These are phyloP conservation scores for Sporothrix globosa DNA, from an alignment of 2,329 filamentous ascomycete genomes.

Conservation along the genomic window DNA sequence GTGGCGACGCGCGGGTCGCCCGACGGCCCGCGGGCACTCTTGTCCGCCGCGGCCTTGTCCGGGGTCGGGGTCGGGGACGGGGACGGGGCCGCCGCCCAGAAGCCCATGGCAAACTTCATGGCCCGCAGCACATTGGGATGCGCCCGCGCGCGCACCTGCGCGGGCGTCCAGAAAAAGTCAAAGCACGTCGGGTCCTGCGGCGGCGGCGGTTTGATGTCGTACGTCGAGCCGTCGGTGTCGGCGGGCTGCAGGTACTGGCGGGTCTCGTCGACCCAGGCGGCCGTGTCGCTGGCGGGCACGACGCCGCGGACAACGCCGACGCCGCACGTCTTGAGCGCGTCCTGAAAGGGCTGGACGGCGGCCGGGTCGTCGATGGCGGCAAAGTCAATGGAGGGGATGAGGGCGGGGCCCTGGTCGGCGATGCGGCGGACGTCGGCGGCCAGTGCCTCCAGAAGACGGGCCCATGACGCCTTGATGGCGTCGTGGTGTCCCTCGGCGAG, in stretches of 20 bases:
- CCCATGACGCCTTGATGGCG: slow-evolving; percentile 59
- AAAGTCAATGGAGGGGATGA: slow-evolving; percentile 62
- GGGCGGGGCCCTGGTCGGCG: slow-evolving; percentile 51
- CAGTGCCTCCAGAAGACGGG: slow-evolving; percentile 56
- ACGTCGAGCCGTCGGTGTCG: slow-evolving; percentile 28
- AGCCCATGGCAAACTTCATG: slow-evolving; percentile 67
- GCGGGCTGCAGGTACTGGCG: slow-evolving; percentile 60
- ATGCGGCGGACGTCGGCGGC: slow-evolving; percentile 50
- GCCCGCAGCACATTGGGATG: slow-evolving; percentile 66
- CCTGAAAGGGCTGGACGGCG: slow-evolving; percentile 58
- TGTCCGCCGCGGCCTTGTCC: background rate
- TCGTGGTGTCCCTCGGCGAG: slow-evolving; percentile 60
- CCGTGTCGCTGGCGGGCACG: slow-evolving; percentile 59
- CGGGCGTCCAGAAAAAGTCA: slow-evolving; percentile 74
- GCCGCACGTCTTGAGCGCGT: slow-evolving; percentile 63
- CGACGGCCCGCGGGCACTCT: slow-evolving; percentile 28
- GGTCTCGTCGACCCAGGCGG: slow-evolving; percentile 61
- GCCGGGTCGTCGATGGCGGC: slow-evolving; percentile 52
- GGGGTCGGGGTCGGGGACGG: too few species aligned
- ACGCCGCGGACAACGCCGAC: slow-evolving; percentile 68
- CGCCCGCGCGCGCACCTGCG: slow-evolving; percentile 68
- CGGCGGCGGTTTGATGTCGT: slow-evolving; percentile 56
- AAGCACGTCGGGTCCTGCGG: slow-evolving; percentile 69
- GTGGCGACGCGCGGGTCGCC: slow-evolving; percentile 61
- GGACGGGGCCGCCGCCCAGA: slow-evolving; percentile 59